Evolutionary conservation across 768 basidiomycete species (phyloP), one percentile per base, ranked within the genome.

Genomic region (Mycena capillaripes): DNA sequence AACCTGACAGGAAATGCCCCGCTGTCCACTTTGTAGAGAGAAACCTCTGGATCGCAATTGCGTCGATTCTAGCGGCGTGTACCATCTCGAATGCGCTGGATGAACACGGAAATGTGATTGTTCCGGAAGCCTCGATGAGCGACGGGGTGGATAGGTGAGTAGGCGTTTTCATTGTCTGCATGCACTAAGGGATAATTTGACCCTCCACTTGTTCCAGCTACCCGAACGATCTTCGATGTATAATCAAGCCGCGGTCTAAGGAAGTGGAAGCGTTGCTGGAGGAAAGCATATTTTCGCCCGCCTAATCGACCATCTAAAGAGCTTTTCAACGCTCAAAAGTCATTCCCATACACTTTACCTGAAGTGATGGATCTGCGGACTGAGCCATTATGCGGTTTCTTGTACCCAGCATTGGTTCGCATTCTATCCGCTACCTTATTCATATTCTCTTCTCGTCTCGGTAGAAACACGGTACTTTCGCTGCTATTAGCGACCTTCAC

Each of bases 31-130:
- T 66, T 23, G 64, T 50, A 4, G 53, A 66, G 36, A 57, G 59
- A 50, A 69, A 58, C 34, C 46, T 69, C 50, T 69, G 67, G 67
- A 69, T 69, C 48, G 67, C 67, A 23, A 69, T 69, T 27, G 59
- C n/a, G 25, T 56, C 67, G 58, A 60, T 69, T 30, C 58, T 69
- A 25, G 67, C 59, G 67, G 61, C 58, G 21, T 69, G 67, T 29
- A 59, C 46, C 34, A 61, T 69, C 59, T 50, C 58, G 21, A 60
- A 60, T 53, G 59, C 67, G 25, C 12, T 69, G 58, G 67, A 69
- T 57, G 67, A 69, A 61, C 46, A 69, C 58, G 67, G 48, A 21
- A 57, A 52, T n/a, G 34, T 42, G 10, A 69, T 69, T 44, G 36
- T 60, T 21, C 58, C 67, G 27, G 48, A 59, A 53, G 44, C 25